Conservation (phyloP, 2,329 filamentous ascomycete genomes). For the Fusarium sp. region DNA sequence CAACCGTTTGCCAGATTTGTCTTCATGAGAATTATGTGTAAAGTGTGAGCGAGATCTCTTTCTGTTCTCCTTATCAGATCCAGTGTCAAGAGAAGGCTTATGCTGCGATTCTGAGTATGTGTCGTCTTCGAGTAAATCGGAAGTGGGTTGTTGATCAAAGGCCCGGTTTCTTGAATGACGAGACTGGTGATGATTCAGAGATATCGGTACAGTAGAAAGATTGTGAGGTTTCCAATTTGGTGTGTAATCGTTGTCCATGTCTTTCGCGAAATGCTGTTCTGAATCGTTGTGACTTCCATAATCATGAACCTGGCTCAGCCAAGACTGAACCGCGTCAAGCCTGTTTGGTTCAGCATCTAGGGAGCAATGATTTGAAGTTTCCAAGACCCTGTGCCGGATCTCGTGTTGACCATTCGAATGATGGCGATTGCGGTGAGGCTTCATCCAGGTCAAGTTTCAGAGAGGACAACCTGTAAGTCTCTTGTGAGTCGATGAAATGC, state of each 20-base stretch:
- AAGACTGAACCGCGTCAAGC: constrained; percentile 17
- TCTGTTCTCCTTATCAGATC: constrained; percentile 13
- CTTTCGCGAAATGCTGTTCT: not conserved
- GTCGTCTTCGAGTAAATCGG: not conserved
- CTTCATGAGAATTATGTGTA: not conserved
- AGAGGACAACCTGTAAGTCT: not conserved
- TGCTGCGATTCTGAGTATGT: not conserved
- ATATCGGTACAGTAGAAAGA: constrained; percentile 4
- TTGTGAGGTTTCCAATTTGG: constrained; percentile 17
- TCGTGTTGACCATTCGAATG: not conserved
- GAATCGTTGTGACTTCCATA: not conserved
- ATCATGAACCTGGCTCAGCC: constrained; percentile 13
- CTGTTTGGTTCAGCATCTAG: not conserved
- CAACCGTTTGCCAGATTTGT: not conserved
- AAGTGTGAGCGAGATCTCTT: constrained; percentile 3
- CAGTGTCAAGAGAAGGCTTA: not conserved
- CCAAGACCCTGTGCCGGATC: not conserved
- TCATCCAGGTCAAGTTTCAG: constrained; percentile 12
- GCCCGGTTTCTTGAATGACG: not conserved
- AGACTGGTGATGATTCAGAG: not conserved
- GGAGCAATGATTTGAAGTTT: not conserved
- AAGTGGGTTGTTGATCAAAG: not conserved
- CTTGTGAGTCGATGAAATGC: not conserved
- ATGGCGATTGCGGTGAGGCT: not conserved
- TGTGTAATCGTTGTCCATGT: not conserved